Percentiles rank a stretch among this genome's conserved stretches.
Conservation (phyloP, 805 yeast species). For the Candida namnaoensis region DNA sequence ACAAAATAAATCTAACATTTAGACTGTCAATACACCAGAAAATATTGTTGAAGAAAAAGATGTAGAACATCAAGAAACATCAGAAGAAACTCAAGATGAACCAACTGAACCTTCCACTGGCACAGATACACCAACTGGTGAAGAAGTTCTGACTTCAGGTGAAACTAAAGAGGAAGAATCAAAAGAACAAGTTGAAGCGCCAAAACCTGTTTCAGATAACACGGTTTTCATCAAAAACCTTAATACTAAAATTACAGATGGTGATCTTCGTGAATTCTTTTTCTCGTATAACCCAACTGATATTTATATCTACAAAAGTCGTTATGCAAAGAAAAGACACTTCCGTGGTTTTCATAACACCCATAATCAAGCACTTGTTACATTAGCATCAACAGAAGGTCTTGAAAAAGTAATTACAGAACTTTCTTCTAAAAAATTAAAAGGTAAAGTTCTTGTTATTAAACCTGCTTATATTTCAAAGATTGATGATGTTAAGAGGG, state of each 20-base stretch:
- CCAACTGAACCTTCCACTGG: neutral
- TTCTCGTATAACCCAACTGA: conserved; percentile 35
- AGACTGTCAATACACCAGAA: neutral
- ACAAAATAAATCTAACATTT: no score
- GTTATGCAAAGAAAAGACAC: conserved; percentile 14
- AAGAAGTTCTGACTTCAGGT: no score
- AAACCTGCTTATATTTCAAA: conserved; percentile 33
- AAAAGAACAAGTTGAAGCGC: neutral
- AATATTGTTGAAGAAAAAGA: neutral
- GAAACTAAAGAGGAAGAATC: neutral
- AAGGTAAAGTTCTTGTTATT: conserved; percentile 25
- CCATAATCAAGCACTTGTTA: conserved; percentile 42
- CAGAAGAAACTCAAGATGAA: neutral
- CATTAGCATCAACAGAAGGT: conserved; percentile 32
- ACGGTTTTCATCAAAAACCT: conserved; percentile 37
- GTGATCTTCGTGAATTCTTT: conserved; percentile 35
- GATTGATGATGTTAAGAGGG: conserved; percentile 33
- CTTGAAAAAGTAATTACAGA: conserved; percentile 33
- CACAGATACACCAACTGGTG: no score
- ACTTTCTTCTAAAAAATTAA: conserved; percentile 27
- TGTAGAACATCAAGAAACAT: neutral
- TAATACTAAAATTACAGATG: conserved; percentile 30
- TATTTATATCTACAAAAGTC: conserved; percentile 36
- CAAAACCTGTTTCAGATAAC: conserved; percentile 26
- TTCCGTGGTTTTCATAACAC: conserved; percentile 20